Evolutionary conservation across 148 eudicot species (phyloP), one percentile per base, ranked within the genome.

Genomic region (Persicaria tinctoria): DNA sequence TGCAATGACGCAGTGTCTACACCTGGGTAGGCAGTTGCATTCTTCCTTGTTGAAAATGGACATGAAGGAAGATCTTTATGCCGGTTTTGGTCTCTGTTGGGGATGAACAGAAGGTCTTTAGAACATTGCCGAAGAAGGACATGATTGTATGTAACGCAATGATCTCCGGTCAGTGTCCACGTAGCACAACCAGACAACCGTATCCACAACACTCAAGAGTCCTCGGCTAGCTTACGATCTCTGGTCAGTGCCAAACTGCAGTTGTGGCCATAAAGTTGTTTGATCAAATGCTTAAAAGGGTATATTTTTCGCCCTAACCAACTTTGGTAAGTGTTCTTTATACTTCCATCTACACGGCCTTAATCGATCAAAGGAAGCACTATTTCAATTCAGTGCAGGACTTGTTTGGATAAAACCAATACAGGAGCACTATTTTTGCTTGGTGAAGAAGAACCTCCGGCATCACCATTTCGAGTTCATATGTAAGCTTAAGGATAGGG

Each of bases 301-400:
- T 73, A 68, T 32, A 32, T 32, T 32, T 32, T 85, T 47, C 6
- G 72, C 49, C 96, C 96, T 1, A 90, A 90, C 75, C 90, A 18
- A 91, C 93, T 73, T 81, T 88, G 70, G 89, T 89, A 0, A 84
- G 87, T 81, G 93, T 91, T 50, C 87, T 91, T 13, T 84, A 73
- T 81, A 92, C 90, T 1, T 90, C 92, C 68, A 88, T 80, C 77
- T 92, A 90, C 68, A 88, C 88, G 14, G 96, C 93, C 60, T 73
- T 91, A 27, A 86, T 91, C 51, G 76, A 77, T 55, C 88, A 88
- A 79, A 91, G 89, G 44, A 82, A 81, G 73, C 53, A 55, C 48
- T 84, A 85, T 73, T 91, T 91, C 57, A 72, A 83, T 5, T 74
- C 86, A 18, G 87, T 91, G 93, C 83, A 84, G 50, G 80, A 72